Evolutionary conservation across 768 basidiomycete genomes (phyloP), one percentile per base, ranked within the genome.

Genomic region (Mycena olivaceomarginata): DNA sequence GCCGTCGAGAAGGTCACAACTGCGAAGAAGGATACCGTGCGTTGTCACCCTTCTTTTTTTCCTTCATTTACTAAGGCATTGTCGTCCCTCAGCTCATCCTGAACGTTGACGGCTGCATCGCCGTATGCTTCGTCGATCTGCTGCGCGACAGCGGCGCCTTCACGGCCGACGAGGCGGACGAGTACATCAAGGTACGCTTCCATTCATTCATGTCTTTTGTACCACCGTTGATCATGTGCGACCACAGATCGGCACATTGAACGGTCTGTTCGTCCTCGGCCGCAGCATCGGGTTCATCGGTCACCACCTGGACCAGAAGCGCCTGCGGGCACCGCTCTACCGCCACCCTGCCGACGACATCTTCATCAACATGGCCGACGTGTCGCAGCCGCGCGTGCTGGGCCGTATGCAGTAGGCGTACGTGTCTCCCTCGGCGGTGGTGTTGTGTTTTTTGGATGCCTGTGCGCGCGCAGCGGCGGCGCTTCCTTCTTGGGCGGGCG

Each of bases 201-300:
- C 39, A 40, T 62, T 89, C 9, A 53, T n/a, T 5, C 5, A 22
- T 18, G 20, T 12, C 11, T 10, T 31, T 15, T 37, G 16, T 41
- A 41, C 37, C 41, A 9, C 46, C 31, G 6, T 41, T 37, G 9
- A 57, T 15, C 6, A 9, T 60, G 1, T 5, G 16, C 22, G 5
- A 65, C n/a, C 48, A 7, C 41, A 75, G 92, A 97, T 97, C 78
- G 97, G 97, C 69, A 95, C 96, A 4, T 92, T 99, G 73, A 99
- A 99, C 84, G 98, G 98, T 74, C 90, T 99, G 75, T 99, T 99
- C 88, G 98, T 99, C 62, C 94, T 99, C 70, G 98, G 98, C 63
- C 96, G 98, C 80, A 97, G 95, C 85, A 98, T 98, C 85, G 98
- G 98, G 80, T 98, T 99, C 92, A 97, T 98, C 82, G 97, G 97